Percentiles rank a stretch among this genome's conserved stretches.
These are phyloP conservation scores for Detonula confervacea DNA, from an alignment of 352 stramenopile species.

Conservation along the genomic window DNA sequence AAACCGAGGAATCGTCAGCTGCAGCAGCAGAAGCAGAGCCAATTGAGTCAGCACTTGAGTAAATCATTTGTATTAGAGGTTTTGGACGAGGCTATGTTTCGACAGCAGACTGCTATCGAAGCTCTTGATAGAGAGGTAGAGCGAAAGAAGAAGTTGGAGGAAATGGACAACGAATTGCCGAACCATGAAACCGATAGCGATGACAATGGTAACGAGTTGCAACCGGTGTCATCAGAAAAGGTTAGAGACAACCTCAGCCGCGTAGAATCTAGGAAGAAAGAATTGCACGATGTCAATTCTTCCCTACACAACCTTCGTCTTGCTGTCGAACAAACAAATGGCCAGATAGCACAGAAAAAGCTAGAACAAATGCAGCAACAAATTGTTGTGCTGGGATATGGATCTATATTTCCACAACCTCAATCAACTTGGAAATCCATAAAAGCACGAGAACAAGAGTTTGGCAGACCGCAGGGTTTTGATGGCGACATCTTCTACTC, in stretches of 20 bases:
- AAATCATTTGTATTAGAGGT: background rate
- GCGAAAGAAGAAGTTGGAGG: background rate
- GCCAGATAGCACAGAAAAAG: background rate
- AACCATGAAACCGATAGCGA: background rate
- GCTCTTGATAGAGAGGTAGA: background rate
- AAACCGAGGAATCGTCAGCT: too few species aligned
- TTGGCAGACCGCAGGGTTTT: constrained; percentile 18
- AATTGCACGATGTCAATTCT: background rate
- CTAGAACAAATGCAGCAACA: background rate
- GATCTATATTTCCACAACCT: background rate
- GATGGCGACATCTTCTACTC: constrained; percentile 18
- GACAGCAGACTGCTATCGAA: background rate
- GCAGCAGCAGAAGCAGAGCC: background rate
- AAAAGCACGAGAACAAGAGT: background rate
- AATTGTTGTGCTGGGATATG: background rate
- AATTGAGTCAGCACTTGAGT: background rate
- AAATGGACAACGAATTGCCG: background rate
- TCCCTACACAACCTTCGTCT: background rate
- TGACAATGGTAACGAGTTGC: background rate
- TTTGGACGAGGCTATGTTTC: background rate
- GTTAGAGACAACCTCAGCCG: too few species aligned
- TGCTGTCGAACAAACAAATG: background rate
- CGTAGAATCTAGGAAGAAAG: background rate
- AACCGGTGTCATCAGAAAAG: background rate
- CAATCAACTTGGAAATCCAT: background rate